These are phyloP conservation scores for Macrolepiota dolichaula DNA, from an alignment of 768 basidiomycete species.

Conservation along the genomic window DNA sequence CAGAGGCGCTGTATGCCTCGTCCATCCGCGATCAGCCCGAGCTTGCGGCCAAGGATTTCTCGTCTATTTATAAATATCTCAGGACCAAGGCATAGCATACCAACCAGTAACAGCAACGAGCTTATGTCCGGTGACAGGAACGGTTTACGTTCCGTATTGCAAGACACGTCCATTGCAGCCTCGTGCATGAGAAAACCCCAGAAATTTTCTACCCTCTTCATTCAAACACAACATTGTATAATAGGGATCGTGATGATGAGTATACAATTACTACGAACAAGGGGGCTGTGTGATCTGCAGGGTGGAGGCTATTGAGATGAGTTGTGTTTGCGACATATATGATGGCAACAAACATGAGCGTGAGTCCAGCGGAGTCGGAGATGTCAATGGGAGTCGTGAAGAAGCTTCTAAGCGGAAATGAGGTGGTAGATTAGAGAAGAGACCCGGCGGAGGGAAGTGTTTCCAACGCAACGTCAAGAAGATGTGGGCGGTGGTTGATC, in stretches of 20 bases:
- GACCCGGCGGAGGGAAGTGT: background rate
- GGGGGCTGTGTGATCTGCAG: background rate
- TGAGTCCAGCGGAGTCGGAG: conserved; percentile 8
- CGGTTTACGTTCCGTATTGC: background rate
- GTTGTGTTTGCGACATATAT: background rate
- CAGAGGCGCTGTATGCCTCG: conserved; percentile 57
- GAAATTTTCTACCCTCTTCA: background rate
- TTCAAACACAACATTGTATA: background rate
- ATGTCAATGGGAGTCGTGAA: background rate
- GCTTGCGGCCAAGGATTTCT: conserved; percentile 73
- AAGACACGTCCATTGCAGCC: background rate
- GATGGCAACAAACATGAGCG: background rate
- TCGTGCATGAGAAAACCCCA: background rate
- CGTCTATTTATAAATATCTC: conserved; percentile 71
- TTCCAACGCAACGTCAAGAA: conserved; percentile 9
- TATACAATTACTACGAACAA: background rate
- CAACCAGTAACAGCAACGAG: conserved; percentile 6
- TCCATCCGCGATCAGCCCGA: conserved; percentile 54
- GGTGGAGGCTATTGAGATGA: conserved; percentile 1
- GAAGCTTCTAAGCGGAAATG: background rate
- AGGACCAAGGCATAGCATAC: conserved; percentile 21
- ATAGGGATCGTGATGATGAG: background rate
- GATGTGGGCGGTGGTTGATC: conserved; percentile 12
- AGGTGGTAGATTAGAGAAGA: background rate
- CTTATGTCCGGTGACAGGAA: conserved; percentile 5